These are phyloP conservation scores for Coemansia asiatica DNA, from an alignment of 192 early-diverging fungal genomes.

Conservation along the genomic window DNA sequence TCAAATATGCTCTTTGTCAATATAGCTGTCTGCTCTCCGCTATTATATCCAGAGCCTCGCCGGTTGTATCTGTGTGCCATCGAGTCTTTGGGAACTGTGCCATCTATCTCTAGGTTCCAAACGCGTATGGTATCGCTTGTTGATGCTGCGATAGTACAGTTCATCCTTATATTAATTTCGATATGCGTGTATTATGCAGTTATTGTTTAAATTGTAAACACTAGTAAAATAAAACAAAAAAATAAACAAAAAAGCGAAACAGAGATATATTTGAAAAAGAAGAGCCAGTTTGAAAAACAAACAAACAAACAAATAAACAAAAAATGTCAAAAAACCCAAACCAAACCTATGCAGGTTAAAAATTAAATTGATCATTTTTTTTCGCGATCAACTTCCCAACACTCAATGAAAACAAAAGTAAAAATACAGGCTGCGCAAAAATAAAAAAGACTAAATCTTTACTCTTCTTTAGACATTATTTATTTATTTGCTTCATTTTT, in stretches of 20 bases:
- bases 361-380: too few relatives aligned
- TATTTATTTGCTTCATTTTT: too few relatives aligned
- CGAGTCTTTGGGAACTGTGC: not conserved
- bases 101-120: slow-evolving; percentile 30
- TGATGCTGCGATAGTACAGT: slow-evolving; percentile 34
- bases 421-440: too few relatives aligned
- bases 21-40: not conserved
- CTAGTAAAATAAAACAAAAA: not conserved
- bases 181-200: too few relatives aligned
- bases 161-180: not conserved
- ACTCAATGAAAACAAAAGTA: too few relatives aligned
- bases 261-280: not conserved
- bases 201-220: too few relatives aligned
- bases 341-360: too few relatives aligned
- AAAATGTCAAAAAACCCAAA: too few relatives aligned
- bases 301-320: too few relatives aligned
- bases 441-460: too few relatives aligned
- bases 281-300: not conserved
- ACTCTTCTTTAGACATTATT: too few relatives aligned
- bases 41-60: slow-evolving; percentile 8
- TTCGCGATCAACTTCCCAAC: too few relatives aligned
- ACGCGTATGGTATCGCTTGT: slow-evolving; percentile 44
- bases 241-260: not conserved
- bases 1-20: not conserved
- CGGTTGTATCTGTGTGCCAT: slow-evolving; percentile 7